Percentiles rank a stretch among this genome's conserved stretches.
Conservation (phyloP, 2,329 filamentous ascomycete genomes). For the Alternaria atra region DNA sequence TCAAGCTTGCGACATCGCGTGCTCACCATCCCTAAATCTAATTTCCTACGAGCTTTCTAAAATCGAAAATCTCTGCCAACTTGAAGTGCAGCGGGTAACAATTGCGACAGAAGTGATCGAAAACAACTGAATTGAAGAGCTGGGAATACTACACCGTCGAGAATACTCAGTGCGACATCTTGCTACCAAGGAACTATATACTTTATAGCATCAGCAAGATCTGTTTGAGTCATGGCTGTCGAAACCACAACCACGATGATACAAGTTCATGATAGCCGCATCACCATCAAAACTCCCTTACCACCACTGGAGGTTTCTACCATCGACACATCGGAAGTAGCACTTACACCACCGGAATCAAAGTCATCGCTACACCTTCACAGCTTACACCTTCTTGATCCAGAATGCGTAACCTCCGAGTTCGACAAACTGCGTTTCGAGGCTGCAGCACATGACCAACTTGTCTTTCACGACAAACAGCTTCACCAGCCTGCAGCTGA, state of each 20-base stretch:
- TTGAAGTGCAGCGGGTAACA: neutral
- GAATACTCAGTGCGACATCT: neutral
- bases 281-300: neutral
- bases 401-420: conserved; percentile 38
- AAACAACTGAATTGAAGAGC: neutral
- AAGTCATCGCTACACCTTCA: neutral
- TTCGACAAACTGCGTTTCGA: conserved; percentile 47
- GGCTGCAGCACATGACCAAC: conserved; percentile 43
- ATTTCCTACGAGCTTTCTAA: neutral
- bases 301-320: neutral
- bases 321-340: neutral
- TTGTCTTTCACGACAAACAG: conserved; percentile 14
- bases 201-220: neutral
- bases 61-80: neutral
- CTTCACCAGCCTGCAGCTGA: conserved; percentile 24
- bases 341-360: neutral
- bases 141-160: neutral
- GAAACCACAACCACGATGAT: neutral
- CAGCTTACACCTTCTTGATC: conserved; percentile 30
- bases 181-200: neutral
- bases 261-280: neutral
- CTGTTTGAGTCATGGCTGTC: neutral
- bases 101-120: neutral
- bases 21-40: neutral
- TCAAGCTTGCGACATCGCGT: neutral